Evolutionary conservation across 2,329 filamentous ascomycete genomes (phyloP).

Genomic region (Leptographium lundbergii): DNA sequence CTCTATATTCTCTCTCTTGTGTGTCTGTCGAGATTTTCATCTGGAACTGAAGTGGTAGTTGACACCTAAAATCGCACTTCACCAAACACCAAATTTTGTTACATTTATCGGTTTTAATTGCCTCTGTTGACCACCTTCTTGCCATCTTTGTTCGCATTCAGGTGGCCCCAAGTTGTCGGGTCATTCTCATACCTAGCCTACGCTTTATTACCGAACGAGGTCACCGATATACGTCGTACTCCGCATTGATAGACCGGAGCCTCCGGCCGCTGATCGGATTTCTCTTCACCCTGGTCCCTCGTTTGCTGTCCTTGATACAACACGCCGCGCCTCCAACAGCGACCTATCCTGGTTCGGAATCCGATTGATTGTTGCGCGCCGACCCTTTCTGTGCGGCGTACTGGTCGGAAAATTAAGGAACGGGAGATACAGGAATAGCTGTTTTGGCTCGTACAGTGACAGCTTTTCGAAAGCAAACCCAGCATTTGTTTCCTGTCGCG

Average conservation of each 20-base stretch:
- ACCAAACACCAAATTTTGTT: not conserved
- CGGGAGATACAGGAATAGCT: not conserved
- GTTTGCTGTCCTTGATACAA: not conserved
- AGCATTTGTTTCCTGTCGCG: not conserved
- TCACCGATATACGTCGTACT: not conserved
- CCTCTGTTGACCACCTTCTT: not conserved
- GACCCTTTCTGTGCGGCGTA: not conserved
- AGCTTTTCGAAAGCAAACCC: not conserved
- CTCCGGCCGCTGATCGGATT: not conserved
- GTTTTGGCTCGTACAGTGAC: not conserved
- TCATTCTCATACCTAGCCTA: not conserved
- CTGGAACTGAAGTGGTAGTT: not conserved
- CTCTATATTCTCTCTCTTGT: not conserved
- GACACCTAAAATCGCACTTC: not conserved
- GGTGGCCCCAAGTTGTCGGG: not conserved
- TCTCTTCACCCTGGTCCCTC: not conserved
- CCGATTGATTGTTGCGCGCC: not conserved
- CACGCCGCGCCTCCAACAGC: not conserved
- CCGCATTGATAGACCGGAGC: not conserved
- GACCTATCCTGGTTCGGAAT: not conserved
- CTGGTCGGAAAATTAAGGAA: not conserved
- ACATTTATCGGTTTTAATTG: constrained; percentile 1
- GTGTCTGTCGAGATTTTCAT: not conserved
- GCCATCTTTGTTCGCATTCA: not conserved
- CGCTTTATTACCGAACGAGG: not conserved